Conservation (phyloP, 2,329 filamentous ascomycete genomes). For the Cladophialophora psammophila region DNA sequence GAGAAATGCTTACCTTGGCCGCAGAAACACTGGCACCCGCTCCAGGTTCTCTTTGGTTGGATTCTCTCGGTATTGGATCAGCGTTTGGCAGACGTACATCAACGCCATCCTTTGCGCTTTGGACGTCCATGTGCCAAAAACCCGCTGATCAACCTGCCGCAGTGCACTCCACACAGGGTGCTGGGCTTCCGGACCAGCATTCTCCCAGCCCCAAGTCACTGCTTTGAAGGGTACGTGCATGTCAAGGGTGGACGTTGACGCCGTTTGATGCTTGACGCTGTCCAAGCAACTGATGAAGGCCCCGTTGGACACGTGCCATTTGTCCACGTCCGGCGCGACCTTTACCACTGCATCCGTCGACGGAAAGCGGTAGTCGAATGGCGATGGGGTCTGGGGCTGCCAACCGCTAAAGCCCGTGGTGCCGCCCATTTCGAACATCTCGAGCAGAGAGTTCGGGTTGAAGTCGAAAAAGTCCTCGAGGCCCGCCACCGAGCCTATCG, state of each 20-base stretch:
- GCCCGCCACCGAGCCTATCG: conserved; percentile 4
- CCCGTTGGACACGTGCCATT: conserved; percentile 39
- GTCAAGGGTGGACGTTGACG: conserved; percentile 27
- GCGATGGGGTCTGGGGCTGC: conserved; percentile 30
- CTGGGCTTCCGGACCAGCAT: conserved; percentile 33
- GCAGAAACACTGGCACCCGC: conserved; percentile 35
- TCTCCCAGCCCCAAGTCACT: conserved; percentile 39
- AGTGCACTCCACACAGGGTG: conserved; percentile 38
- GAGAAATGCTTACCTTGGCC: conserved; percentile 28
- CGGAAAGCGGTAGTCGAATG: conserved; percentile 33
- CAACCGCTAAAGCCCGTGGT: conserved; percentile 21
- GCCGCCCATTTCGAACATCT: conserved; percentile 28
- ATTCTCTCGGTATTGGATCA: conserved; percentile 37
- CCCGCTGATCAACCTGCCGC: conserved; percentile 36
- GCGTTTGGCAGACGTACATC: conserved; percentile 39
- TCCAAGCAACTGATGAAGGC: conserved; percentile 34
- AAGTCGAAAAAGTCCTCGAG: conserved; percentile 34
- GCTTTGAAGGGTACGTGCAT: conserved; percentile 38
- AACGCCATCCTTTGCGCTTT: conserved; percentile 38
- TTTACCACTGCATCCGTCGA: conserved; percentile 13
- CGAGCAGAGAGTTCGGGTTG: conserved; percentile 30
- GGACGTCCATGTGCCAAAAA: conserved; percentile 39
- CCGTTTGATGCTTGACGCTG: conserved; percentile 25
- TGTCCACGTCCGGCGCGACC: conserved; percentile 36
- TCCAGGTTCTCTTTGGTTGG: conserved; percentile 37